Conservation (phyloP, 768 basidiomycete species). For the Imleria badia region DNA sequence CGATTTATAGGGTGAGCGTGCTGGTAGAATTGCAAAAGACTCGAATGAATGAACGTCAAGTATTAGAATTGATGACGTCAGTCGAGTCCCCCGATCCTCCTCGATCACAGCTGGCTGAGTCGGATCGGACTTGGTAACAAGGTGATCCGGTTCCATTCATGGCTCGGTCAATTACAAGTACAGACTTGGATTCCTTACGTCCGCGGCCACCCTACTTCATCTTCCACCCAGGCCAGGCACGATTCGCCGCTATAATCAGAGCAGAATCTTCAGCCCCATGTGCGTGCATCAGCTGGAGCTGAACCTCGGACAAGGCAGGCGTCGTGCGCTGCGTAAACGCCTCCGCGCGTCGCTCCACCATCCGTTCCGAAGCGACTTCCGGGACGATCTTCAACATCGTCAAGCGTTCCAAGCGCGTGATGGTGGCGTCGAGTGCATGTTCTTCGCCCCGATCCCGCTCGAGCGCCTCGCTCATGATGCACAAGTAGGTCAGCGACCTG, state of each 20-base stretch:
- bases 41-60: no score
- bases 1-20: neutral
- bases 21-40: no score
- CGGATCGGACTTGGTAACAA: neutral
- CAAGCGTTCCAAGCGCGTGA: slow-evolving; percentile 5
- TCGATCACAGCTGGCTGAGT: neutral
- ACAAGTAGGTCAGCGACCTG: neutral
- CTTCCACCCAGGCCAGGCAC: slow-evolving; percentile 7
- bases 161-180: no score
- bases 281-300: neutral
- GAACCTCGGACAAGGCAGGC: neutral
- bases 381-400: neutral
- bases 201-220: neutral
- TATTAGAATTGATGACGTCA: slow-evolving; percentile 3
- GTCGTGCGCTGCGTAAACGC: neutral
- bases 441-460: neutral
- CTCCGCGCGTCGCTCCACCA: slow-evolving; percentile 6
- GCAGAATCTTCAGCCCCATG: neutral
- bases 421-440: slow-evolving; percentile 5
- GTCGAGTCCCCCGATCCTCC: neutral
- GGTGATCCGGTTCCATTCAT: no score
- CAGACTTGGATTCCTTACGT: no score
- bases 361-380: neutral
- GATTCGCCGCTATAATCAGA: neutral
- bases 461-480: neutral